Evolutionary conservation across 441 rosid species (phyloP).

Genomic region (Flueggea neowawraea): DNA sequence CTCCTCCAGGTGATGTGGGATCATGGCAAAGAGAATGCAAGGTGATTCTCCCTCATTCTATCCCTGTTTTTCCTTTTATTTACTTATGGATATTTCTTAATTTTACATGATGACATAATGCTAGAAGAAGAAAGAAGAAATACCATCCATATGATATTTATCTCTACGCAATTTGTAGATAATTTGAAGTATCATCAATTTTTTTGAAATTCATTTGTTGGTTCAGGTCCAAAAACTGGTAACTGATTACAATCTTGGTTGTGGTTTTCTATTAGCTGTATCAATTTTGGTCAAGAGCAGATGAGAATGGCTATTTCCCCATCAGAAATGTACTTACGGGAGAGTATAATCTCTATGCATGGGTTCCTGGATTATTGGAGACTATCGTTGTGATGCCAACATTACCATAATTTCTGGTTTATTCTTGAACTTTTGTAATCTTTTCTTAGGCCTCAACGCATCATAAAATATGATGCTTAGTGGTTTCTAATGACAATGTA

Average conservation of each 20-base stretch:
- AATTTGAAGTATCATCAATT: neutral
- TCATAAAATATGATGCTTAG: no score
- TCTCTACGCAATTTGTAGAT: neutral
- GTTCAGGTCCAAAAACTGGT: neutral
- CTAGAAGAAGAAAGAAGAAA: neutral
- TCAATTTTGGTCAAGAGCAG: constrained; percentile 70
- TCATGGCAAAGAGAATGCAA: constrained; percentile 92
- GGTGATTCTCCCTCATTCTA: constrained; percentile 26
- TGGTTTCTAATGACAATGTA: constrained; percentile 13
- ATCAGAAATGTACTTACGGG: constrained; percentile 37
- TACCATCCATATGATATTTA: neutral
- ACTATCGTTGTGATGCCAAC: constrained; percentile 37
- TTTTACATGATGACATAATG: no score
- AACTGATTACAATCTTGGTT: neutral
- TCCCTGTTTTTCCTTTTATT: no score
- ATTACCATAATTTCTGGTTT: constrained; percentile 50
- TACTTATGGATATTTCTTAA: no score
- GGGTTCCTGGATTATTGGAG: constrained; percentile 74
- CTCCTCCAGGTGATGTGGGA: constrained; percentile 76
- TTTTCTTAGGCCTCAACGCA: neutral
- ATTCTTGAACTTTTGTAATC: neutral
- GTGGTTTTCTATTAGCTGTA: constrained; percentile 27
- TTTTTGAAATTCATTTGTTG: neutral
- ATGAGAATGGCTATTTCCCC: constrained; percentile 48
- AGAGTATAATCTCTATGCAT: constrained; percentile 54